Evolutionary conservation across 306 rosid species (phyloP), one percentile per base, ranked within the genome.

Genomic region (Crotalaria pallida): DNA sequence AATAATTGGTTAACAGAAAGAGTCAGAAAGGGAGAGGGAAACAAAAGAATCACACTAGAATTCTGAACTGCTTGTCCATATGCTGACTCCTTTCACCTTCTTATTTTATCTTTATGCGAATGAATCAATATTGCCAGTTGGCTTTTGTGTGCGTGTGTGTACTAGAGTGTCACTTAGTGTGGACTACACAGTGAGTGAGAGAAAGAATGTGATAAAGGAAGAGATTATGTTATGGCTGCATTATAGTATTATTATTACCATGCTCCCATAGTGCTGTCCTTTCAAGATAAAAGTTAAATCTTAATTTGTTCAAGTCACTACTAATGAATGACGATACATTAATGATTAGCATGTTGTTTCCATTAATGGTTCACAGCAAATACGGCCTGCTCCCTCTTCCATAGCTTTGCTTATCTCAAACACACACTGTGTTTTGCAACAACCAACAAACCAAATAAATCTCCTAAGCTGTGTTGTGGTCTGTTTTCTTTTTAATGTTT

Each of bases 101-200:
- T 84, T 83, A 72, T 82, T 87, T 88, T 83, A 85, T 88, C 80
- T 76, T 67, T 80, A 73, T 78, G 85, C 79, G 83, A 77, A 74
- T 86, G 82, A 75, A 86, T 88, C 89, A 75, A 85, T 80, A 68
- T 61, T 86, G 98, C 96, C 96, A 90, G 96, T 89, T 90, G 98
- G 92, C 87, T 75, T 44, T 79, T n/a, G 77, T 65, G 83, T 80
- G 84, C 79, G 84, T 76, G 83, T 69, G 83, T 36, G 82, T 68
- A 67, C 65, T 69, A 43, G 53, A 51, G 73, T 77, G 78, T 49
- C 78, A 50, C 49, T 74, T 56, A 44, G 83, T 27, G 66, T 72
- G 45, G 77, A 61, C 72, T 29, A 67, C 62, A 58, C 69, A 75
- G 50, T 57, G 69, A 58, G 52, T 17, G 79, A 21, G 73, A 68